Percentiles rank a stretch among this genome's conserved stretches.
These are phyloP conservation scores for Parvularia atlantis DNA, from an alignment of 78 protist genomes.

Conservation along the genomic window DNA sequence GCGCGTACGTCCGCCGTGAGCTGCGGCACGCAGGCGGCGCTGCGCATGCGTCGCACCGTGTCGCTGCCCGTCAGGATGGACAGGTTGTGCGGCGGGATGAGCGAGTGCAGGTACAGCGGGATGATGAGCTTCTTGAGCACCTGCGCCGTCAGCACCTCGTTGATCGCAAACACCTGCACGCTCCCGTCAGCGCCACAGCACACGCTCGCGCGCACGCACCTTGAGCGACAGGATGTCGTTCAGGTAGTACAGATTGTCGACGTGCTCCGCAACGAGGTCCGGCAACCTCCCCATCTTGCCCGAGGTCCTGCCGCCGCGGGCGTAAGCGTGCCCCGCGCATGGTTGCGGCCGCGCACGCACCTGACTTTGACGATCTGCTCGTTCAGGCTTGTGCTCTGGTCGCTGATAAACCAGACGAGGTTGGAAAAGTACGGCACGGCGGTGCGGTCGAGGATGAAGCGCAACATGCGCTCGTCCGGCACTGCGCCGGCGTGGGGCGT, in stretches of 20 bases:
- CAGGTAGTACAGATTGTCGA: conserved; percentile 3
- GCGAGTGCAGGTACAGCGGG: background rate
- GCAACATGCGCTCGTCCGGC: background rate
- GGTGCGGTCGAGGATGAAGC: background rate
- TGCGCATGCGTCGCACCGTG: background rate
- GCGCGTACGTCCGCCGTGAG: background rate
- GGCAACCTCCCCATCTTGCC: too few species aligned
- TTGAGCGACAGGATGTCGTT: background rate
- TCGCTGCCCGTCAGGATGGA: background rate
- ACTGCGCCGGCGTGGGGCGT: background rate
- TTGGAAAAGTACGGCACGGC: conserved; percentile 3
- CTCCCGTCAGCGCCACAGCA: too few species aligned
- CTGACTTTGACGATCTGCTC: background rate
- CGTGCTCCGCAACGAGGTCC: conserved; percentile 1
- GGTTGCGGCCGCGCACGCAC: too few species aligned
- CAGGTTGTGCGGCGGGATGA: background rate
- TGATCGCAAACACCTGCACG: too few species aligned
- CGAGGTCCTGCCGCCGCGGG: too few species aligned
- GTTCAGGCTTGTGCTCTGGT: background rate
- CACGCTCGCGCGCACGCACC: background rate
- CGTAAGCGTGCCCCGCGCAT: too few species aligned
- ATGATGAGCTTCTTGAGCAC: background rate
- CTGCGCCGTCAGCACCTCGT: background rate
- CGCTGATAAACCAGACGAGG: conserved; percentile 7
- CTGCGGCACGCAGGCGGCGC: background rate